phyloP scores from a whole-genome alignment of 108 stramenopile genomes.

The Bacterosira constricta region DNA sequence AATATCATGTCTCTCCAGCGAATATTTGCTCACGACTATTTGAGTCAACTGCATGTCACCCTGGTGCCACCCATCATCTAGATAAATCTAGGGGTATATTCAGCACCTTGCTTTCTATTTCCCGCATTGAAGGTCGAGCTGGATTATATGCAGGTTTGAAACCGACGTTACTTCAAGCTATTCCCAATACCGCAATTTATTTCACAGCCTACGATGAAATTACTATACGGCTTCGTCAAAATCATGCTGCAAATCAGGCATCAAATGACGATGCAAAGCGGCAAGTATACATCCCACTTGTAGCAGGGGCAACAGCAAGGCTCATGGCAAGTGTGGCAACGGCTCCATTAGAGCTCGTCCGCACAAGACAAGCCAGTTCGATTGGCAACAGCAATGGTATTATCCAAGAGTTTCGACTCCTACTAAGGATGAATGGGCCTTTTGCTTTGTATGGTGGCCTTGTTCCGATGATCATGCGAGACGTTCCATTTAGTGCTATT shows the following conservation, averaged over 20 bases:
- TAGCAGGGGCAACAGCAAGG: conserved; percentile 83
- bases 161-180: conserved; percentile 73
- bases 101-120: conserved; percentile 53
- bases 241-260: neutral
- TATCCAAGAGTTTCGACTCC: conserved; percentile 48
- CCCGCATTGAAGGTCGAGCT: conserved; percentile 62
- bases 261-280: neutral
- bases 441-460: conserved; percentile 80
- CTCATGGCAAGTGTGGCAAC: conserved; percentile 76
- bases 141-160: conserved; percentile 85
- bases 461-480: conserved; percentile 85
- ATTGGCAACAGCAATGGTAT: conserved; percentile 20
- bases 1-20: conserved; percentile 11
- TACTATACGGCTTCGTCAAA: conserved; percentile 14
- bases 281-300: conserved; percentile 52
- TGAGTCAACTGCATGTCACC: too few relatives aligned
- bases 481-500: conserved; percentile 92
- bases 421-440: conserved; percentile 64
- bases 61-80: too few relatives aligned
- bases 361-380: conserved; percentile 66
- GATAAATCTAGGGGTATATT: conserved; percentile 37
- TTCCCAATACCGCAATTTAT: conserved; percentile 91
- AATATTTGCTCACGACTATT: too few relatives aligned
- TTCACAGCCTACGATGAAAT: conserved; percentile 90
- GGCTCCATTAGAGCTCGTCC: conserved; percentile 92